A percentile compares a stretch with the other conserved stretches of the same genome.
These are phyloP conservation scores for Vinca minor DNA, from an alignment of 257 asterid genomes.

Conservation along the genomic window DNA sequence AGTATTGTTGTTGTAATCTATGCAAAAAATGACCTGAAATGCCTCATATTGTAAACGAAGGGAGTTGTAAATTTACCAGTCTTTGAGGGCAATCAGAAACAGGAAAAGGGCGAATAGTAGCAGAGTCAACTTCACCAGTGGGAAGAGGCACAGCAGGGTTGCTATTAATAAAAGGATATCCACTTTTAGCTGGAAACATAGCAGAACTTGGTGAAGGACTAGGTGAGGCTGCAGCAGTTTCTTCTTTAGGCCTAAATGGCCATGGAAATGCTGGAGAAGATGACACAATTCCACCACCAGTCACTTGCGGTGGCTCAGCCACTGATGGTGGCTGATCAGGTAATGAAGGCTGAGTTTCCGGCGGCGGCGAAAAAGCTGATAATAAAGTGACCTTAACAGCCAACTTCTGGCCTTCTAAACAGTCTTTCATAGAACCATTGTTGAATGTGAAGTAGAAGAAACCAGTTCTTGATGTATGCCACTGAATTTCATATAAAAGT, in stretches of 20 bases:
- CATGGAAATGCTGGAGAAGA: constrained; percentile 86
- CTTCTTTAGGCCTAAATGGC: constrained; percentile 72
- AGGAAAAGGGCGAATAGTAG: constrained; percentile 67
- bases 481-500: constrained; percentile 33
- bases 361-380: constrained; percentile 13
- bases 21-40: no score
- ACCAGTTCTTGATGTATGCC: constrained; percentile 78
- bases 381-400: constrained; percentile 46
- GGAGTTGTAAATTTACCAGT: no score
- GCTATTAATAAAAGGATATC: constrained; percentile 73
- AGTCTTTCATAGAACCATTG: constrained; percentile 58
- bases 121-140: constrained; percentile 91
- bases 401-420: constrained; percentile 55
- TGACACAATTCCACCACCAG: constrained; percentile 71
- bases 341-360: constrained; percentile 22
- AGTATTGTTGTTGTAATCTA: no score
- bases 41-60: no score
- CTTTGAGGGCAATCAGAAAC: constrained; percentile 32
- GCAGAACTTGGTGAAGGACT: constrained; percentile 62
- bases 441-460: constrained; percentile 80
- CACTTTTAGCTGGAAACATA: constrained; percentile 38
- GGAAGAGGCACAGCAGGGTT: constrained; percentile 96
- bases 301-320: constrained; percentile 34
- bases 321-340: constrained; percentile 22
- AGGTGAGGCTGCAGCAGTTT: constrained; percentile 45